Evolutionary conservation across 371 early-diverging fungal genomes (phyloP).

Genomic region (Apophysomyces trapeziformis): DNA sequence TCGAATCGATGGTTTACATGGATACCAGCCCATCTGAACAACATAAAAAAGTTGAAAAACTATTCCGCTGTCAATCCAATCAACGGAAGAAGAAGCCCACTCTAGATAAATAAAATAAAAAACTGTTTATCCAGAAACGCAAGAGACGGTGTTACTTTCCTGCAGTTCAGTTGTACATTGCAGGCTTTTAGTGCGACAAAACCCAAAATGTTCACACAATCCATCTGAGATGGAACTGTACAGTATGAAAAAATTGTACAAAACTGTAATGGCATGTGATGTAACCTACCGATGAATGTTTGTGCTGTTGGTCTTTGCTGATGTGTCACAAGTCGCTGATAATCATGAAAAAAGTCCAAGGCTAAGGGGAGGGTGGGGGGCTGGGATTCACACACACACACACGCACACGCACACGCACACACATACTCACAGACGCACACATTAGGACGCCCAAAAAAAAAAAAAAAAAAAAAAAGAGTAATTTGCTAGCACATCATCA

Average conservation of each 20-base stretch:
- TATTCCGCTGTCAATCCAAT: neutral
- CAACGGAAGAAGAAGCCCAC: neutral
- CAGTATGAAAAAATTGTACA: neutral
- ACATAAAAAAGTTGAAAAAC: neutral
- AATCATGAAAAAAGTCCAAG: neutral
- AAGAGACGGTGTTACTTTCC: slow-evolving; percentile 4
- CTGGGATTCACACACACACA: slow-evolving; percentile 1
- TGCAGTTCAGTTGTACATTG: slow-evolving; percentile 3
- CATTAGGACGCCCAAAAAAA: too few relatives aligned
- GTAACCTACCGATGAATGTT: slow-evolving; percentile 6
- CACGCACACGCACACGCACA: neutral
- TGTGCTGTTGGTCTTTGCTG: slow-evolving; percentile 7
- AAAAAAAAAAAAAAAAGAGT: too few relatives aligned
- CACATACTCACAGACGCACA: too few relatives aligned
- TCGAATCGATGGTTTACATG: too few relatives aligned
- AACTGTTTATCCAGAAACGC: neutral
- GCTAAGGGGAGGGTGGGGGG: neutral
- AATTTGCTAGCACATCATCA: too few relatives aligned
- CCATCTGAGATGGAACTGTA: slow-evolving; percentile 6
- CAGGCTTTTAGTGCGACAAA: slow-evolving; percentile 1
- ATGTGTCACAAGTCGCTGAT: neutral
- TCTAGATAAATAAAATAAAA: neutral
- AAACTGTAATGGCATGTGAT: slow-evolving; percentile 2
- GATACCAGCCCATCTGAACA: neutral
- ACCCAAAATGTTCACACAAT: slow-evolving; percentile 5